Percentiles rank a stretch among this genome's conserved stretches.
Evolutionary conservation across 164 flowering plant genomes (phyloP).

Genomic region (Magnolia officinalis): DNA sequence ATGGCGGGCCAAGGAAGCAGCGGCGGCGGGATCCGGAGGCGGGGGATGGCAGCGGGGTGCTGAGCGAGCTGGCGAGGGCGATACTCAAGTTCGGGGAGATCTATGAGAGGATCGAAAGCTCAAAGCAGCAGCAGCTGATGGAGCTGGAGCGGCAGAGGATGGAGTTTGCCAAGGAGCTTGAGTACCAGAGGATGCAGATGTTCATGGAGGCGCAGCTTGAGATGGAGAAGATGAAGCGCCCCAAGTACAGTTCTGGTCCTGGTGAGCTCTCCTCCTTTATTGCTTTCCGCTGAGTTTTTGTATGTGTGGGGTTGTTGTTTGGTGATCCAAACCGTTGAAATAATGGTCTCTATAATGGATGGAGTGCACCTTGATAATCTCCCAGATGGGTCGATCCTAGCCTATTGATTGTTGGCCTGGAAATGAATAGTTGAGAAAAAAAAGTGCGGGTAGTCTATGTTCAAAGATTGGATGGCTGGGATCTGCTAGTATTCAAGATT

Average conservation of each 20-base stretch:
- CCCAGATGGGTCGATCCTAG: neutral
- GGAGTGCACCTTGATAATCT: neutral
- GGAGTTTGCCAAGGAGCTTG: conserved; percentile 57
- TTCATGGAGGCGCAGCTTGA: conserved; percentile 53
- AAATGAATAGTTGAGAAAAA: neutral
- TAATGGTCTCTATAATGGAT: neutral
- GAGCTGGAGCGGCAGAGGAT: conserved; percentile 60
- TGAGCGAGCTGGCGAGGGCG: conserved; percentile 48
- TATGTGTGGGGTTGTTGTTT: neutral
- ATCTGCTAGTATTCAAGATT: no score
- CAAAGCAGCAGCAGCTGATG: conserved; percentile 50
- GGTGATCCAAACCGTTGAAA: no score
- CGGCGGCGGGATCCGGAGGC: neutral
- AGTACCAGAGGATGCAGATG: conserved; percentile 55
- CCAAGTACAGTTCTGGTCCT: conserved; percentile 20
- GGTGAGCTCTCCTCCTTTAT: conserved; percentile 15
- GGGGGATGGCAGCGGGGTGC: conserved; percentile 13
- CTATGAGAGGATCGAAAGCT: conserved; percentile 50
- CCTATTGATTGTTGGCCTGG: neutral
- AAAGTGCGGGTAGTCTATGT: neutral
- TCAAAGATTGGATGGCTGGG: no score
- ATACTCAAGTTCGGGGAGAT: conserved; percentile 48
- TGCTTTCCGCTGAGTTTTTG: neutral
- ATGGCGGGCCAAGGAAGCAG: conserved; percentile 5
- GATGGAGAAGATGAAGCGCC: conserved; percentile 46